Evolutionary conservation across 257 asterid genomes (phyloP), one percentile per base, ranked within the genome.

Genomic region (Agastache rugosa): DNA sequence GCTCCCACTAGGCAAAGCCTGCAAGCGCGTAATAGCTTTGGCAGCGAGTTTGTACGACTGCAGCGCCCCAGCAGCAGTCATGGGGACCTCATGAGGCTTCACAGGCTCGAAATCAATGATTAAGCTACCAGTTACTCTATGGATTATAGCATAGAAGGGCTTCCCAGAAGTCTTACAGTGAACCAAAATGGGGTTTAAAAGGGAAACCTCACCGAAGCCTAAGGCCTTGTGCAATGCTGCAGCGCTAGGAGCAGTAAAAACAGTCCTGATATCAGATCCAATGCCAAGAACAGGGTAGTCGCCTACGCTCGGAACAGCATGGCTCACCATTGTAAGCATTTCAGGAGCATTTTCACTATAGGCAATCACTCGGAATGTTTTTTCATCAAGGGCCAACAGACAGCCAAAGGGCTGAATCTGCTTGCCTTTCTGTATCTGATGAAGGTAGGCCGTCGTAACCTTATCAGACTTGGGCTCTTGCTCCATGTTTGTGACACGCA

Each of bases 31-130:
- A 50, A 94, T 94, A 29, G 99, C 97, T 85, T 92, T 94, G 8
- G 97, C 93, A 0, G 97, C 99, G 31, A 94, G 96, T 83, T 94
- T 94, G 72, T 94, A 94, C 0, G 99, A 94, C 51, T 94, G 97
- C 71, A 94, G 70, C 11, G 99, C 99, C 35, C 99, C 99, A 10
- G 99, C 99, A 39, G 99, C 97, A 59, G 99, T 92, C 96, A 90
- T 87, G 37, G 99, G 97, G 45, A 87, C 97, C 83, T 94, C 99
- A 47, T 87, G 88, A 67, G 97, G 97, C 84, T 90, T 94, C 74
- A 94, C 99, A 12, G 97, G 99, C 94, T 94, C 99, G 59, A 94
- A 94, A 80, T 94, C 99, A 14, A 94, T 78, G 22, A 94, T 84
- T 54, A 94, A 82, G 79, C 95, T 83, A 41, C 97, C 96, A 0